Conservation (phyloP, 768 basidiomycete genomes). For the Termitomyces sp. region DNA sequence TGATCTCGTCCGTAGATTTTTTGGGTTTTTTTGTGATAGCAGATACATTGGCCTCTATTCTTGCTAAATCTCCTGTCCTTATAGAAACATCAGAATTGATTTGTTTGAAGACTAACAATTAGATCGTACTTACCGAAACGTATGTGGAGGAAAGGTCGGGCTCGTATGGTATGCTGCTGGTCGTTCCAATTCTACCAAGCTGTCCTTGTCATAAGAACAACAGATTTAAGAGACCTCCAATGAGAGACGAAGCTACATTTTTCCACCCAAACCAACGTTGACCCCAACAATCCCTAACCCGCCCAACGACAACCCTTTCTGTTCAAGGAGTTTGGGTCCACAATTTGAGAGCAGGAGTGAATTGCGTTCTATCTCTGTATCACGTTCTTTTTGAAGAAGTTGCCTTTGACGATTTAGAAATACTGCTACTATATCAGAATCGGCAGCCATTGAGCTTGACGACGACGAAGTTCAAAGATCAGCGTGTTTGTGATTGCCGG, state of each 20-base stretch:
- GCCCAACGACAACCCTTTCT: constrained; percentile 75
- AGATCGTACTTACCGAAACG: constrained; percentile 53
- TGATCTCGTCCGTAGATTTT: constrained; percentile 30
- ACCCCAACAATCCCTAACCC: constrained; percentile 67
- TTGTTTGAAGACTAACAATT: too few relatives aligned
- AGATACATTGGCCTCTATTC: constrained; percentile 69
- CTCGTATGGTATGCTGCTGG: constrained; percentile 74
- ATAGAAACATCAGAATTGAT: constrained; percentile 7
- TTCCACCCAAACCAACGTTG: constrained; percentile 87
- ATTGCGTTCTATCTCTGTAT: constrained; percentile 79
- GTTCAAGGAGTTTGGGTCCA: constrained; percentile 79
- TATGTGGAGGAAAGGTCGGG: constrained; percentile 77
- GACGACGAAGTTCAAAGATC: neutral
- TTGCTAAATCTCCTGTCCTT: constrained; percentile 85
- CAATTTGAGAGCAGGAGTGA: constrained; percentile 79
- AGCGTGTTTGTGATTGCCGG: neutral
- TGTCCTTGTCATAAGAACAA: constrained; percentile 34
- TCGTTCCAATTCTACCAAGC: constrained; percentile 82
- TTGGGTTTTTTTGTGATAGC: constrained; percentile 39
- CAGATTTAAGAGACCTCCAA: constrained; percentile 2
- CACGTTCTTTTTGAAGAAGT: constrained; percentile 67
- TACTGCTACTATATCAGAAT: constrained; percentile 36
- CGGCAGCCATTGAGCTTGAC: constrained; percentile 21
- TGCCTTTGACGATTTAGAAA: constrained; percentile 67
- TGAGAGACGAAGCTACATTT: constrained; percentile 53